phyloP scores from a whole-genome alignment of 208 protist genomes.

The Blastocrithidia nonstop region DNA sequence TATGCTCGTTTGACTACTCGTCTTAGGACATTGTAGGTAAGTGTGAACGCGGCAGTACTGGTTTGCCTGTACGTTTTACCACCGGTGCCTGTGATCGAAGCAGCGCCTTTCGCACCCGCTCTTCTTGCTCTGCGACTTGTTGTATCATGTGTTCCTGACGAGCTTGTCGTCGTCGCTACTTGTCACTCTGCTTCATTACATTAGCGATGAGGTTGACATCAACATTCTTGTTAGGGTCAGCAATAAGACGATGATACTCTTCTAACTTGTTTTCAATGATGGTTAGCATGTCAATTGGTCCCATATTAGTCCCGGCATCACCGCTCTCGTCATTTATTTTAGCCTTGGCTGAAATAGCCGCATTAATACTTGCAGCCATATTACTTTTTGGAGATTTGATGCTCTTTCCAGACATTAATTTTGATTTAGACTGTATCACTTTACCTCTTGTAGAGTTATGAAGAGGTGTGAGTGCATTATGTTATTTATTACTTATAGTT shows the following conservation, averaged over 20 bases:
- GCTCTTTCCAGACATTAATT: too few species aligned
- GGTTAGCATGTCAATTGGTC: conserved; percentile 81
- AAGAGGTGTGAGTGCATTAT: too few species aligned
- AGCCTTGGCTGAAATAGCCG: not conserved
- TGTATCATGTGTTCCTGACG: conserved; percentile 59
- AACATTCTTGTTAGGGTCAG: conserved; percentile 36
- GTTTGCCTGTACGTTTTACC: conserved; percentile 52
- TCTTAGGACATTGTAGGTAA: too few species aligned
- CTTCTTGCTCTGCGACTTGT: conserved; percentile 59
- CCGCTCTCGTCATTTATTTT: conserved; percentile 7
- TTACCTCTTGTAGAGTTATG: too few species aligned
- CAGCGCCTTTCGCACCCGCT: conserved; percentile 44
- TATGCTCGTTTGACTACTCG: too few species aligned
- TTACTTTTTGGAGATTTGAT: too few species aligned
- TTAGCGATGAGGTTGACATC: conserved; percentile 47
- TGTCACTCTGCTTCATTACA: conserved; percentile 75
- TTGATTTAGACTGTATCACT: too few species aligned
- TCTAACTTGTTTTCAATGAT: conserved; percentile 88
- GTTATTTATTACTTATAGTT: too few species aligned
- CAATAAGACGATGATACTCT: conserved; percentile 71
- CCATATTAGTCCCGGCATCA: conserved; percentile 41
- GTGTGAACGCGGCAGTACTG: conserved; percentile 70
- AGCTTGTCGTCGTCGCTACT: conserved; percentile 61
- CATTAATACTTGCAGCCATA: not conserved
- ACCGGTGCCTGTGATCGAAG: conserved; percentile 75